Percentiles rank a stretch among this genome's conserved stretches.
Conservation (phyloP, 306 rosid species). For the Chamaecrista fasciculata region DNA sequence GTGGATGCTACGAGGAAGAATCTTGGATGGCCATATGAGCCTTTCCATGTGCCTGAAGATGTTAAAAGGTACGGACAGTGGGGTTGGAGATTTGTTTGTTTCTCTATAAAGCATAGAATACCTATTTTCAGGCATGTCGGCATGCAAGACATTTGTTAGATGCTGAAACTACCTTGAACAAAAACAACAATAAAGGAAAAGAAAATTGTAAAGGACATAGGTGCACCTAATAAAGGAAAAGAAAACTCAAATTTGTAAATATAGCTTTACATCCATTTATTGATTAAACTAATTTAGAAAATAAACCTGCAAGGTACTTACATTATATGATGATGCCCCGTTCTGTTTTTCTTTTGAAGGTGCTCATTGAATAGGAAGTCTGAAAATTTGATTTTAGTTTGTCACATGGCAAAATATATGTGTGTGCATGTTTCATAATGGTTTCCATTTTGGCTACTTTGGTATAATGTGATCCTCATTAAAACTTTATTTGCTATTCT, state of each 20-base stretch:
- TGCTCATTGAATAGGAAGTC: background rate
- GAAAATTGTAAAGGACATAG: no score
- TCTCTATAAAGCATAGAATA: background rate
- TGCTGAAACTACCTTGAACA: background rate
- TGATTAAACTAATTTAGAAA: background rate
- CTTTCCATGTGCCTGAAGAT: conserved; percentile 99
- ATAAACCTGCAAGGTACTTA: background rate
- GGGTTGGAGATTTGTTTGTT: conserved; percentile 5
- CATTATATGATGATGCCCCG: background rate
- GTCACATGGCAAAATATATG: background rate
- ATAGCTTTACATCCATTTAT: background rate
- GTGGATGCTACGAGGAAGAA: conserved; percentile 97
- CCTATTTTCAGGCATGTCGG: background rate
- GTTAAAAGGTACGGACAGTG: conserved; percentile 68
- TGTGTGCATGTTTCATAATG: background rate
- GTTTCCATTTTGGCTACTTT: background rate
- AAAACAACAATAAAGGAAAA: background rate
- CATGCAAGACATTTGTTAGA: background rate
- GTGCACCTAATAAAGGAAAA: background rate
- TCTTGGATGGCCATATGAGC: conserved; percentile 98
- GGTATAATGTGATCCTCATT: conserved; percentile 30
- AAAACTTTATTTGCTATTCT: conserved; percentile 18
- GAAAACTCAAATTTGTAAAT: background rate
- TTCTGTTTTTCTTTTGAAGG: background rate
- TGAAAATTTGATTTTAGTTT: background rate